Evolutionary conservation across 2,329 filamentous ascomycete species (phyloP), one percentile per base, ranked within the genome.

Genomic region (Aspergillaceae sp.): DNA sequence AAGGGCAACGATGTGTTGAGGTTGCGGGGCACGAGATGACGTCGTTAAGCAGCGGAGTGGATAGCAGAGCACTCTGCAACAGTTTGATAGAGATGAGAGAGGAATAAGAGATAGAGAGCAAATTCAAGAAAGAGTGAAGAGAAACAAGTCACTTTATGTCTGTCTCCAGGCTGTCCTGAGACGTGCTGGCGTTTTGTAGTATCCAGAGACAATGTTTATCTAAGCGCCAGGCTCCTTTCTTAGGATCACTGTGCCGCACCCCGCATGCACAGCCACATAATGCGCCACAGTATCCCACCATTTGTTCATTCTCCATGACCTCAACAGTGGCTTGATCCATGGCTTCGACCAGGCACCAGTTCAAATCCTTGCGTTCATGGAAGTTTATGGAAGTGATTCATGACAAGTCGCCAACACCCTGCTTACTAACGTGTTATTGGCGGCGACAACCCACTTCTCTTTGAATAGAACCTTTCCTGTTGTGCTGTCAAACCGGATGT

Each of bases 241-340:
- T 48, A 44, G 46, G 44, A 41, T 19, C 43, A 43, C 53, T 57
- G 55, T 57, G 60, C 60, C 58, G 59, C 38, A 45, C 26, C 29
- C 34, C 6, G 1, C 40, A 44, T 19, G 19, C 56, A 63, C 57
- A 49, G 58, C 59, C 60, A 61, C 57, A 43, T 30, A 36, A 53
- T 48, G 45, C 11, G 19, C 19, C 36, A 38, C 36, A 27, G 5
- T 19, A 4, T 26, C 9, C 8, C 36, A 28, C 19, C 36, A 38
- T 38, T 38, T 19, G 34, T 36, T 19, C 19, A 19, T 1, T 19
- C 19, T 19, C 19, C 19, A 19, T 19, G 19, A 19, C 19, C 19
- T 19, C 19, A 19, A 19, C 19, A 19, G 10, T 36, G n/a, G 34
- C 34, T 36, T 36, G 19, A 19, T 19, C 19, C 19, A 19, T 19